These are phyloP conservation scores for Calonectria hawksworthii DNA, from an alignment of 2,329 filamentous ascomycete species.

Conservation along the genomic window DNA sequence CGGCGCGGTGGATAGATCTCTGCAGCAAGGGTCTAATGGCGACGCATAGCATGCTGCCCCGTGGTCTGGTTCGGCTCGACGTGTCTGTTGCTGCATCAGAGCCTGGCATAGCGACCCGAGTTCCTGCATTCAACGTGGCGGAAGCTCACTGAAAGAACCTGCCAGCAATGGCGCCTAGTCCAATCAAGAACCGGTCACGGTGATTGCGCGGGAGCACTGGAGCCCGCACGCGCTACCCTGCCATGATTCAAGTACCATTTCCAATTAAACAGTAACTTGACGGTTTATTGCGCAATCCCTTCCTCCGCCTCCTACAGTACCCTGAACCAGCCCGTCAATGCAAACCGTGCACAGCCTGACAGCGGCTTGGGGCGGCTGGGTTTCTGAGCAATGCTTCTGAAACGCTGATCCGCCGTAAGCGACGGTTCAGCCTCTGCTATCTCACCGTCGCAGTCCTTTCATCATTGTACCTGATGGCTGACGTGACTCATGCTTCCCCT, in stretches of 20 bases:
- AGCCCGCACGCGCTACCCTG: constrained; percentile 11
- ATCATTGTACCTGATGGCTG: constrained; percentile 36
- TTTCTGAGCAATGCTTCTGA: constrained; percentile 27
- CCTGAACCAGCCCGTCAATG: constrained; percentile 24
- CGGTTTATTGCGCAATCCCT: background rate
- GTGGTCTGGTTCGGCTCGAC: constrained; percentile 32
- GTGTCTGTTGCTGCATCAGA: constrained; percentile 32
- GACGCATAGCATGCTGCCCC: constrained; percentile 31
- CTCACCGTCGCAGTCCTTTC: constrained; percentile 28
- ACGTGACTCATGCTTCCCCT: constrained; percentile 19
- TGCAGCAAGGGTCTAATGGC: constrained; percentile 10
- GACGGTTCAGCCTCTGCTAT: constrained; percentile 34
- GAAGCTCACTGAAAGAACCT: constrained; percentile 41
- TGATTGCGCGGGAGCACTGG: constrained; percentile 22
- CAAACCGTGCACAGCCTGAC: constrained; percentile 27
- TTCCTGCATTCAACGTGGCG: constrained; percentile 49
- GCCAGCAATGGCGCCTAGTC: constrained; percentile 30
- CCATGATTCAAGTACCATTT: constrained; percentile 5
- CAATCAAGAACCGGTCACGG: constrained; percentile 32
- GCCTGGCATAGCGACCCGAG: constrained; percentile 34
- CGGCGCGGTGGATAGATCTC: constrained; percentile 5
- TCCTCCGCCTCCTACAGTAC: constrained; percentile 14
- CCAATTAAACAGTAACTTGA: constrained; percentile 7
- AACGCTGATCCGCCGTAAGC: constrained; percentile 45
- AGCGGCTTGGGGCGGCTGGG: constrained; percentile 12